phyloP scores from a whole-genome alignment of 1,284 basidiomycete genomes.

The Taiwanofungus camphoratus region DNA sequence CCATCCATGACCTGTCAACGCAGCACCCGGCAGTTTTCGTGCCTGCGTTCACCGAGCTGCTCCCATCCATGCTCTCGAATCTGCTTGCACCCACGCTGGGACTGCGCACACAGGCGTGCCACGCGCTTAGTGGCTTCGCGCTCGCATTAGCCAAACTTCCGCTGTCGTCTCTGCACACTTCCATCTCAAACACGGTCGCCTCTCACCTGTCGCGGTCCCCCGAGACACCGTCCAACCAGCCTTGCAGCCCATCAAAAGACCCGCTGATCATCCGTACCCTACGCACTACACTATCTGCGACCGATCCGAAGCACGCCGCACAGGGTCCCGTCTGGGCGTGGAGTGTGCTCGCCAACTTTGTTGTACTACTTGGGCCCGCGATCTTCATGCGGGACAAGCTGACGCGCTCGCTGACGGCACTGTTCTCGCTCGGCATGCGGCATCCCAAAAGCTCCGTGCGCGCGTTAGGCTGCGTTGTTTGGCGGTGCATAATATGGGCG shows the following conservation, averaged over 20 bases:
- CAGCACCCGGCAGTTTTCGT: slow-evolving; percentile 60
- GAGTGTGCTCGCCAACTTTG: slow-evolving; percentile 53
- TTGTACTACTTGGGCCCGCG: slow-evolving; percentile 54
- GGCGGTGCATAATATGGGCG: slow-evolving; percentile 60
- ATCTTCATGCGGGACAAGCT: slow-evolving; percentile 42
- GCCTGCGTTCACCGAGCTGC: slow-evolving; percentile 51
- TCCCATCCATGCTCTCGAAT: slow-evolving; percentile 56
- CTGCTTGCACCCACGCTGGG: slow-evolving; percentile 55
- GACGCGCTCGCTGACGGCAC: slow-evolving; percentile 40
- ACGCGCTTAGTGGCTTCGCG: slow-evolving; percentile 66
- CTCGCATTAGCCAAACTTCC: slow-evolving; percentile 44
- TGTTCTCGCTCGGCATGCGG: slow-evolving; percentile 49
- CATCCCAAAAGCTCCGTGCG: slow-evolving; percentile 59
- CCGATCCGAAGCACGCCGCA: slow-evolving; percentile 51
- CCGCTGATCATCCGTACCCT: slow-evolving; percentile 56
- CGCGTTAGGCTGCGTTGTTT: slow-evolving; percentile 50
- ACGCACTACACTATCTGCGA: slow-evolving; percentile 48
- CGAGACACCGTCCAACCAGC: slow-evolving; percentile 19
- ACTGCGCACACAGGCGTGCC: slow-evolving; percentile 63
- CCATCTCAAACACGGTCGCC: slow-evolving; percentile 43
- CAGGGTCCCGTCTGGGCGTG: slow-evolving; percentile 73
- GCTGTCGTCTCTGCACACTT: slow-evolving; percentile 40
- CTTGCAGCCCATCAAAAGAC: slow-evolving; percentile 32
- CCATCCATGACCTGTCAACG: slow-evolving; percentile 62
- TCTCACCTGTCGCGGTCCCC: slow-evolving; percentile 36